Evolutionary conservation across 2,329 filamentous ascomycete species (phyloP).

Genomic region (Fusarium buxicola): DNA sequence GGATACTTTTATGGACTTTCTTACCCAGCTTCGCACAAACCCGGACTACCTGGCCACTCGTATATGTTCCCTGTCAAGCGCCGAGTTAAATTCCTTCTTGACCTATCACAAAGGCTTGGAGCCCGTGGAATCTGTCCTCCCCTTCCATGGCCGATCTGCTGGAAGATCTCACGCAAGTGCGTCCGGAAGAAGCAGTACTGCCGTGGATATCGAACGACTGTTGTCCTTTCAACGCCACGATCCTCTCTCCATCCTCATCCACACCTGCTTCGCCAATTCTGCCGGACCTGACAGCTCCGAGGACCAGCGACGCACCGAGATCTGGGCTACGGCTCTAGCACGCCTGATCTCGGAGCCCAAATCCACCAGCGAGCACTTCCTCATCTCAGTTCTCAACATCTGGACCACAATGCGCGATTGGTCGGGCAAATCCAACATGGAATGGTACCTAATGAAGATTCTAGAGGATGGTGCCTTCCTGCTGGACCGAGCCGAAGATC

Average conservation of each 20-base stretch:
- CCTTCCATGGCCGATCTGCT: conserved; percentile 69
- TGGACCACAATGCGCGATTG: conserved; percentile 90
- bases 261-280: conserved; percentile 90
- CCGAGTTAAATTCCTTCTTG: conserved; percentile 82
- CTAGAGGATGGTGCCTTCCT: conserved; percentile 93
- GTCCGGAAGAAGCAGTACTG: conserved; percentile 61
- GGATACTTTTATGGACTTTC: conserved; percentile 80
- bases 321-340: conserved; percentile 90
- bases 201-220: conserved; percentile 79
- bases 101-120: conserved; percentile 83
- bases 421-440: conserved; percentile 89
- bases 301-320: conserved; percentile 80
- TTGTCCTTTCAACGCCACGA: conserved; percentile 91
- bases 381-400: conserved; percentile 86
- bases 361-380: conserved; percentile 80
- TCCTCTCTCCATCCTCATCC: conserved; percentile 84
- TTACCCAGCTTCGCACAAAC: conserved; percentile 86
- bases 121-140: conserved; percentile 84
- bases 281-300: conserved; percentile 84
- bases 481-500: conserved; percentile 85
- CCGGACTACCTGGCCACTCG: conserved; percentile 88
- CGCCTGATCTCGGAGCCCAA: conserved; percentile 83
- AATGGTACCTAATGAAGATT: conserved; percentile 94
- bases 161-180: conserved; percentile 58
- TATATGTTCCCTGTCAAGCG: conserved; percentile 78